phyloP scores from a whole-genome alignment of 2,329 filamentous ascomycete genomes.

The Penicillium thymicola region DNA sequence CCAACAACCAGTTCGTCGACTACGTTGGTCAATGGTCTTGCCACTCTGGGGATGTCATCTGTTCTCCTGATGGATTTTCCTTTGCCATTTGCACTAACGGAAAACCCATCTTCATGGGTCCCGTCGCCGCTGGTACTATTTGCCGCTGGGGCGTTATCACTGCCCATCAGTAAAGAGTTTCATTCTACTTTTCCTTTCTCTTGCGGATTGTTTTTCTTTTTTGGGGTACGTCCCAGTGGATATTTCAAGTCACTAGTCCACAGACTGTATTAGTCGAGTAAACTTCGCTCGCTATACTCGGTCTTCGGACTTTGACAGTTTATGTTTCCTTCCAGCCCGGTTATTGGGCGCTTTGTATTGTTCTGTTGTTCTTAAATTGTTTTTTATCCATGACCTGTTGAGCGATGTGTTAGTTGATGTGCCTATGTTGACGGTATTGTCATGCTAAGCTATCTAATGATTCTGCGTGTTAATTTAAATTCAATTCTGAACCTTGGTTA shows the following conservation, averaged over 20 bases:
- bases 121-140: constrained; percentile 36
- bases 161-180: neutral
- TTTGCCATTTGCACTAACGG: constrained; percentile 37
- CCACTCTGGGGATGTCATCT: constrained; percentile 32
- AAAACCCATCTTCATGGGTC: constrained; percentile 36
- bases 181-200: neutral
- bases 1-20: constrained; percentile 16
- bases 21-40: constrained; percentile 20
- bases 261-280: neutral
- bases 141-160: constrained; percentile 31
- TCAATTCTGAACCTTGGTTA: no score
- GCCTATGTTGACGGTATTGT: constrained; percentile 9
- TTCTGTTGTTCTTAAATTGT: neutral
- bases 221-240: neutral
- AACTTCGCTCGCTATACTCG: neutral
- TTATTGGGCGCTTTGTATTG: neutral
- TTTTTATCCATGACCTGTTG: constrained; percentile 2
- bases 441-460: constrained; percentile 12
- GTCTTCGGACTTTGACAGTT: neutral
- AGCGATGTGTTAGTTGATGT: constrained; percentile 9
- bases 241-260: neutral
- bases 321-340: neutral
- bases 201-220: neutral
- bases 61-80: constrained; percentile 28
- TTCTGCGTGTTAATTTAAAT: neutral